Conservation (phyloP, 2,329 filamentous ascomycete genomes). For the Leptographium galeiforme region DNA sequence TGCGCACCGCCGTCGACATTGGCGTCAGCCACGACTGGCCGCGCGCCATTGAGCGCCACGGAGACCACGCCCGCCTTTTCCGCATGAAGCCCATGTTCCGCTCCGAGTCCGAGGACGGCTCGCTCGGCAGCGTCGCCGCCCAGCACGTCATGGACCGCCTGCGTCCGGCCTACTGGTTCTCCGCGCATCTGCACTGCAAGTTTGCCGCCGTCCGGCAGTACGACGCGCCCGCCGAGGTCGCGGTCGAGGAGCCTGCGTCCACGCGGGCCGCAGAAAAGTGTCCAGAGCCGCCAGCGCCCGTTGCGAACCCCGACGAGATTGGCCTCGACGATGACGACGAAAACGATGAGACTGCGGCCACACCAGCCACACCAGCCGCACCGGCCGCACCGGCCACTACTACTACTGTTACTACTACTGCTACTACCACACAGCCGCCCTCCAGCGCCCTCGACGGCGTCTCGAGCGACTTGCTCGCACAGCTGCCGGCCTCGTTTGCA, state of each 20-base stretch:
- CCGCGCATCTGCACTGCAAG: slow-evolving; percentile 84
- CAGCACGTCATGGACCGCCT: slow-evolving; percentile 68
- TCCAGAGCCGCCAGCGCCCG: not conserved
- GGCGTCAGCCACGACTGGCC: slow-evolving; percentile 97
- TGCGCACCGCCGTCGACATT: slow-evolving; percentile 80
- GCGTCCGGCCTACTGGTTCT: slow-evolving; percentile 80
- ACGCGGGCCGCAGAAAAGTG: not conserved
- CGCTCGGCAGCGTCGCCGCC: slow-evolving; percentile 68
- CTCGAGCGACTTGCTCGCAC: slow-evolving; percentile 51
- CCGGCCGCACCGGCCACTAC: not conserved
- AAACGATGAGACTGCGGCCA: slow-evolving; percentile 18
- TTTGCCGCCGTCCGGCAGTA: slow-evolving; percentile 59
- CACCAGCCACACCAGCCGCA: slow-evolving; percentile 1
- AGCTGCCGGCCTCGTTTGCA: slow-evolving; percentile 65
- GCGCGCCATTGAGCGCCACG: slow-evolving; percentile 63
- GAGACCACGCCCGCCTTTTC: slow-evolving; percentile 57
- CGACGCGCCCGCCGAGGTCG: slow-evolving; percentile 11
- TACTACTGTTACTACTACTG: too few species aligned
- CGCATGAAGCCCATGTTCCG: slow-evolving; percentile 61
- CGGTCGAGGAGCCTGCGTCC: not conserved
- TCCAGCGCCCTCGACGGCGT: slow-evolving; percentile 24
- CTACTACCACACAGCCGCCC: not conserved
- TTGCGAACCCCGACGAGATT: slow-evolving; percentile 52
- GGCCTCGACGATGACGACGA: slow-evolving; percentile 52
- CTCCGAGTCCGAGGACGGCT: slow-evolving; percentile 60